Evolutionary conservation across 495 filamentous ascomycete species (phyloP).

Genomic region (Penicillium atrosanguineum): DNA sequence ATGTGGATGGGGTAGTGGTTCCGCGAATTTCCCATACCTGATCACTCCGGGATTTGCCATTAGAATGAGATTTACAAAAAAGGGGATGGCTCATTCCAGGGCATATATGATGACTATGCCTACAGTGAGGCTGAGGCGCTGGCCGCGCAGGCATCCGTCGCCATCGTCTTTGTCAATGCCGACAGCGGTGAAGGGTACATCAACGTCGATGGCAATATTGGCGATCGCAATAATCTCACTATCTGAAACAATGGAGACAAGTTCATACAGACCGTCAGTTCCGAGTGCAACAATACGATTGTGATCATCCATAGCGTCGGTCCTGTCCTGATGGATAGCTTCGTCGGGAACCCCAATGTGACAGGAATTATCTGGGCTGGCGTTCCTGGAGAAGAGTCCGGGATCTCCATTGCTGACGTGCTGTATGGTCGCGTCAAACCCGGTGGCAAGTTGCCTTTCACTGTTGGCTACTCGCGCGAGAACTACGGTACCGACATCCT

Average conservation of each 20-base stretch:
- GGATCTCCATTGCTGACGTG: too few species aligned
- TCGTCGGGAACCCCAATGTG: too few species aligned
- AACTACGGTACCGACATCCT: slow-evolving; percentile 63
- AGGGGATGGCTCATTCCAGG: background rate
- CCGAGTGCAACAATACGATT: slow-evolving; percentile 4
- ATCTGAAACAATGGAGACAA: slow-evolving; percentile 2
- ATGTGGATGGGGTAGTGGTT: slow-evolving; percentile 4
- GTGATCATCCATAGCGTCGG: slow-evolving; percentile 1
- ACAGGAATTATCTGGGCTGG: too few species aligned
- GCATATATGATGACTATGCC: slow-evolving; percentile 2
- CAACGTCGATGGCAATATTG: slow-evolving; percentile 2
- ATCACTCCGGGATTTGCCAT: slow-evolving; percentile 2
- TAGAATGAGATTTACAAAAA: background rate
- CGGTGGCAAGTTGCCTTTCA: too few species aligned
- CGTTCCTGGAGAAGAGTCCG: too few species aligned
- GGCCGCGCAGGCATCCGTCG: too few species aligned
- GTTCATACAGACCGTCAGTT: background rate
- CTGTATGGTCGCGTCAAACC: too few species aligned
- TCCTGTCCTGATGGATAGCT: too few species aligned
- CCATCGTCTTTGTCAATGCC: slow-evolving; percentile 5
- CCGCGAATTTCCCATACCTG: slow-evolving; percentile 1
- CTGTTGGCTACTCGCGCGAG: too few species aligned
- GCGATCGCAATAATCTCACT: slow-evolving; percentile 5
- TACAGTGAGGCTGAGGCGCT: too few species aligned
- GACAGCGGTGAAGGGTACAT: slow-evolving; percentile 3